Conservation (phyloP, 176 grass and related monocot species). For the Elymus sibiricus region DNA sequence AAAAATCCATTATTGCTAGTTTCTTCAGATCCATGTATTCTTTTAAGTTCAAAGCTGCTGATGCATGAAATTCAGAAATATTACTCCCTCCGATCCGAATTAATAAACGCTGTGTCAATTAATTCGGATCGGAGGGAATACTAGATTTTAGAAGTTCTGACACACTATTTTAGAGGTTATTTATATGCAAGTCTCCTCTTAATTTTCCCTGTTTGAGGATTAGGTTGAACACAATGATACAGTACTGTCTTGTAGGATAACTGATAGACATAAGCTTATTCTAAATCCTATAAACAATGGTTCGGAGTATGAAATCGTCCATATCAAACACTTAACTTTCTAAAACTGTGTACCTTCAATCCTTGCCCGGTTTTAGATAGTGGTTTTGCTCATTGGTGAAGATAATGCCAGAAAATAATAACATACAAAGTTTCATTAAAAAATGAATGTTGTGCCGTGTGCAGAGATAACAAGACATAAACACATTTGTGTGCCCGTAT, state of each 20-base stretch:
- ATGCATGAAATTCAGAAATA: background rate
- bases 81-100: too few species aligned
- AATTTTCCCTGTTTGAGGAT: background rate
- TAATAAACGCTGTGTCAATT: too few species aligned
- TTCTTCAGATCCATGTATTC: background rate
- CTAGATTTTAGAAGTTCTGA: too few species aligned
- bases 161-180: too few species aligned
- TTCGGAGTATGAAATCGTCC: background rate
- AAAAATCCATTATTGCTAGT: background rate
- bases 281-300: background rate
- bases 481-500: background rate
- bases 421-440: background rate
- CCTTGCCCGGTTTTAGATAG: background rate
- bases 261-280: background rate
- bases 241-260: background rate
- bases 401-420: background rate
- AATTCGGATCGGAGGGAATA: too few species aligned
- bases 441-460: background rate
- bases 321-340: background rate
- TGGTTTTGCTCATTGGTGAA: background rate
- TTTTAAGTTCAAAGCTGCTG: background rate
- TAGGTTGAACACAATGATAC: background rate
- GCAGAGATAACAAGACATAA: background rate
- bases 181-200: background rate
- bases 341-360: background rate